Conservation (phyloP, 192 early-diverging fungal species). For the Spinellus fusiger region DNA sequence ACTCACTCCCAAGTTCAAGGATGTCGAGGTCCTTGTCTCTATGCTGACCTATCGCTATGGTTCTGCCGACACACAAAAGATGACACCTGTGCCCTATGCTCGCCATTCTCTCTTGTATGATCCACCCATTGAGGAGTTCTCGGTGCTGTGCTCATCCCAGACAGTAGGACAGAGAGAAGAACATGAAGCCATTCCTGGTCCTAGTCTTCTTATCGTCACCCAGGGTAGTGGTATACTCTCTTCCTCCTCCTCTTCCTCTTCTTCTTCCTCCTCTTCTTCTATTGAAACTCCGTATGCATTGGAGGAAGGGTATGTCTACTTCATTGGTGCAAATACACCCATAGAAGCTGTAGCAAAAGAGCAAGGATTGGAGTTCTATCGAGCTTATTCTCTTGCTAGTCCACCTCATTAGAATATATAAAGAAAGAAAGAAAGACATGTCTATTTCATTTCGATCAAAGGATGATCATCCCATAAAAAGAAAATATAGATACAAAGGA, state of each 20-base stretch:
- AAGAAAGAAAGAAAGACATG: no score
- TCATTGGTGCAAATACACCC: slow-evolving; percentile 57
- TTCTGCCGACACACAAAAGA: slow-evolving; percentile 72
- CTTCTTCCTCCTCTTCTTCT: no score
- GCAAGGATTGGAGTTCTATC: slow-evolving; percentile 38
- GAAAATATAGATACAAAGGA: no score
- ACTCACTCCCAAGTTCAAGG: slow-evolving; percentile 95
- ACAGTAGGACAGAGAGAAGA: slow-evolving; percentile 10
- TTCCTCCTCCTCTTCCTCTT: no score
- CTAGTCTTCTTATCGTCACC: slow-evolving; percentile 81
- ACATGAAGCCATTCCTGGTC: slow-evolving; percentile 64
- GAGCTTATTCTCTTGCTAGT: no score
- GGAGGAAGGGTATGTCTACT: slow-evolving; percentile 71
- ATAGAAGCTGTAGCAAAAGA: slow-evolving; percentile 37
- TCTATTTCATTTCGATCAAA: no score
- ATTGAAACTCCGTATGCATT: slow-evolving; percentile 34
- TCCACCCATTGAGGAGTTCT: slow-evolving; percentile 96
- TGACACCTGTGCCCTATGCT: slow-evolving; percentile 50
- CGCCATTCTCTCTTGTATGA: slow-evolving; percentile 72
- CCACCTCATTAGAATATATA: no score
- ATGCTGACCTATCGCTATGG: slow-evolving; percentile 91
- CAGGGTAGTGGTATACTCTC: slow-evolving; percentile 63
- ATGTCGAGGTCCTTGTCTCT: slow-evolving; percentile 80
- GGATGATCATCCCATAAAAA: no score
- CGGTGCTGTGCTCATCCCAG: slow-evolving; percentile 62